These are phyloP conservation scores for Cladophialophora carrionii DNA, from an alignment of 2,329 filamentous ascomycete species.

Conservation along the genomic window DNA sequence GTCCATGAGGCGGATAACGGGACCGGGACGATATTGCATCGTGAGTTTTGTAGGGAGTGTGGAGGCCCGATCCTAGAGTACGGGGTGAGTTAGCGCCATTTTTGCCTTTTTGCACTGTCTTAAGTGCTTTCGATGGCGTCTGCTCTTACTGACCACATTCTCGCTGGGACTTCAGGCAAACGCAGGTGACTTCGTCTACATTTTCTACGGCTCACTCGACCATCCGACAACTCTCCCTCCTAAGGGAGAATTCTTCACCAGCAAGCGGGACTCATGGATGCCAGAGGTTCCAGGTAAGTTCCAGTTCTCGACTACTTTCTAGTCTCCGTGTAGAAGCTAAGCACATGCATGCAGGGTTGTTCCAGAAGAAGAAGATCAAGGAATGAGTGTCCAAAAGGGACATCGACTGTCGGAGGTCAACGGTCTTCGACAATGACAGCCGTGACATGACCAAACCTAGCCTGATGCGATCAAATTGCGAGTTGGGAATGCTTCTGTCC, in stretches of 20 bases:
- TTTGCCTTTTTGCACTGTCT: constrained; percentile 8
- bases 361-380: constrained; percentile 54
- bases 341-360: constrained; percentile 43
- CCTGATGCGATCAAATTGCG: too few species aligned
- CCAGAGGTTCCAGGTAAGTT: constrained; percentile 52
- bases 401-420: neutral
- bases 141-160: neutral
- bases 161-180: constrained; percentile 28
- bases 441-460: too few species aligned
- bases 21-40: constrained; percentile 51
- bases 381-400: constrained; percentile 40
- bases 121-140: neutral
- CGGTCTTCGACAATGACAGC: neutral
- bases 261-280: constrained; percentile 55
- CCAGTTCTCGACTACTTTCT: neutral
- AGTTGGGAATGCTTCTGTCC: too few species aligned
- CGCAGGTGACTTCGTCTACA: constrained; percentile 45
- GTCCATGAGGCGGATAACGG: constrained; percentile 57
- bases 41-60: constrained; percentile 59
- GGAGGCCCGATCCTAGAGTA: constrained; percentile 58
- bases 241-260: constrained; percentile 61
- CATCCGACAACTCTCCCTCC: constrained; percentile 54
- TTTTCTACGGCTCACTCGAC: constrained; percentile 57
- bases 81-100: constrained; percentile 46
- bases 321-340: neutral